phyloP scores from a whole-genome alignment of 306 rosid species.

The Lathyrus oleraceus region DNA sequence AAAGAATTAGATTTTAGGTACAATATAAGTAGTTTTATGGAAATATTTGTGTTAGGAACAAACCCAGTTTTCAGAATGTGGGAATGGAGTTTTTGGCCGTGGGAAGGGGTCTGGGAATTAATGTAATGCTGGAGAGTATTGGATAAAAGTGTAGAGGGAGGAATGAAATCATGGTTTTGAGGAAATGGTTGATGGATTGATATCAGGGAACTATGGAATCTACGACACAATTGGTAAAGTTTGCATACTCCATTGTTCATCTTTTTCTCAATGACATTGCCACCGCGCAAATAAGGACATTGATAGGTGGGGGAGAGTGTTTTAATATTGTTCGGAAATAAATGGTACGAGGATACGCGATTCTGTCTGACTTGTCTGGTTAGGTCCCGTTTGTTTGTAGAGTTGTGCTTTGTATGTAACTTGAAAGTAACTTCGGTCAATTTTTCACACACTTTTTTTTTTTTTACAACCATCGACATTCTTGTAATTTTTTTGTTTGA shows the following conservation, averaged over 20 bases:
- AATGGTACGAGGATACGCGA: neutral
- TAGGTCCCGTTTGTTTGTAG: neutral
- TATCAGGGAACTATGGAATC: neutral
- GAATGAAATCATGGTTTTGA: constrained; percentile 34
- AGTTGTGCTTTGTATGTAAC: neutral
- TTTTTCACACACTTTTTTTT: neutral
- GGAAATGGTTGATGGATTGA: constrained; percentile 26
- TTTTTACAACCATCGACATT: no score
- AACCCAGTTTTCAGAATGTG: constrained; percentile 79
- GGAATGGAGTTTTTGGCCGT: constrained; percentile 78
- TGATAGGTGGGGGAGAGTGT: neutral
- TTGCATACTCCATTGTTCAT: constrained; percentile 33
- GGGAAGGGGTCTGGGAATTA: constrained; percentile 56
- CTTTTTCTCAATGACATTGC: constrained; percentile 17
- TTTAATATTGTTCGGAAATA: neutral
- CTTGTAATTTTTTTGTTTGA: no score
- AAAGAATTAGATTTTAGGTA: constrained; percentile 60
- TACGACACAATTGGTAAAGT: constrained; percentile 21
- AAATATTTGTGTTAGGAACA: constrained; percentile 64
- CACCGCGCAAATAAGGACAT: neutral
- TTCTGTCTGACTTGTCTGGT: neutral
- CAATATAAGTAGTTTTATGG: constrained; percentile 72
- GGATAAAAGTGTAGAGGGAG: constrained; percentile 44
- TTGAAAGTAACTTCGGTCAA: neutral
- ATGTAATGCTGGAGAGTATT: constrained; percentile 63